Evolutionary conservation across 768 basidiomycete genomes (phyloP).

Genomic region (Lactarius evosmus): DNA sequence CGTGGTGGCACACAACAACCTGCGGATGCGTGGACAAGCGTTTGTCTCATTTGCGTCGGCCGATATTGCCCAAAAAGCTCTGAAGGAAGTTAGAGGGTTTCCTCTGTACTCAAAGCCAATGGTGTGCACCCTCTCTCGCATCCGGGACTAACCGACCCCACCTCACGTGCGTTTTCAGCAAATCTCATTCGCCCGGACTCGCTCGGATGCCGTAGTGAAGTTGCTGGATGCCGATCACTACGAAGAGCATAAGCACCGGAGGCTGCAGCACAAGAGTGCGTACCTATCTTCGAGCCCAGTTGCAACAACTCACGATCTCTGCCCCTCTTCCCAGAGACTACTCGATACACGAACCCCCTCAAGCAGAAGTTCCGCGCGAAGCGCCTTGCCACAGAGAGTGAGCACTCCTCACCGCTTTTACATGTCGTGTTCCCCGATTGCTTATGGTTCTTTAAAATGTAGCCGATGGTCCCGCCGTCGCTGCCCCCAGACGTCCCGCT

Average conservation of each 20-base stretch:
- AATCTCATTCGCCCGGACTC: conserved; percentile 88
- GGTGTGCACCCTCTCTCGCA: conserved; percentile 46
- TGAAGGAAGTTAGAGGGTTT: conserved; percentile 91
- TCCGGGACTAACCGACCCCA: neutral
- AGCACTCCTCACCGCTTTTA: conserved; percentile 28
- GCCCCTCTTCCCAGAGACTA: conserved; percentile 49
- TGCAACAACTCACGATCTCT: conserved; percentile 5
- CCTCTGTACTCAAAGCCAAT: conserved; percentile 96
- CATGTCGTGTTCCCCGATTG: conserved; percentile 8
- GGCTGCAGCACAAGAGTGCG: conserved; percentile 85
- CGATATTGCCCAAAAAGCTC: conserved; percentile 81
- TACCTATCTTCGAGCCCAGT: conserved; percentile 9
- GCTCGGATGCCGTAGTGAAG: conserved; percentile 89
- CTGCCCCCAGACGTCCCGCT: conserved; percentile 69
- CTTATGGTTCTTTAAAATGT: conserved; percentile 11
- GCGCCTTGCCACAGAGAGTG: conserved; percentile 77
- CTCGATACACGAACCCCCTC: conserved; percentile 85
- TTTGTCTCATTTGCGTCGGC: conserved; percentile 88
- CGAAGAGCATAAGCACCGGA: conserved; percentile 69
- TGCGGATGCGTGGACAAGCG: conserved; percentile 98
- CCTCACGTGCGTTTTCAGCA: conserved; percentile 50
- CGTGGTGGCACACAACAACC: conserved; percentile 91
- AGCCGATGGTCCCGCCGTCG: conserved; percentile 69
- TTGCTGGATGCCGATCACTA: conserved; percentile 60
- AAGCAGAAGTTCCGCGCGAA: conserved; percentile 84